These are phyloP conservation scores for Naegleria lovaniensis DNA, from an alignment of 208 protist genomes.

Conservation along the genomic window DNA sequence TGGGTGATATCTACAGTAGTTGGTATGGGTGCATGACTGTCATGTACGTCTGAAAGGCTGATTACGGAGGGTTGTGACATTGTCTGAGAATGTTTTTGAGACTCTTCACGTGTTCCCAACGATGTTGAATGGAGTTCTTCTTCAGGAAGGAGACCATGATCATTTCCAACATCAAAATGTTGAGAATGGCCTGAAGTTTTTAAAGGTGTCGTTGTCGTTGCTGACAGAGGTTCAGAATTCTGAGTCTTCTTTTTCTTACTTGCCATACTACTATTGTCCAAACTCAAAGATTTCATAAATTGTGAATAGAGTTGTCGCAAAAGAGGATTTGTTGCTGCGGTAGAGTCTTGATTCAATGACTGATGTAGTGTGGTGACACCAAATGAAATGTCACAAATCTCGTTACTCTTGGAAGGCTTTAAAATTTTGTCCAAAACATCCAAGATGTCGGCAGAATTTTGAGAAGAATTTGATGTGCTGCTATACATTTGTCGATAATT, in stretches of 20 bases:
- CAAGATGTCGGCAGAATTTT: not conserved
- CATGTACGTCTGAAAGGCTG: too few relatives aligned
- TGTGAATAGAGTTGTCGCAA: not conserved
- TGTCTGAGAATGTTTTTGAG: too few relatives aligned
- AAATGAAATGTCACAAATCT: not conserved
- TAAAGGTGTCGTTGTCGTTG: not conserved
- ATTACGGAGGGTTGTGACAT: too few relatives aligned
- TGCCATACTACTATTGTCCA: not conserved
- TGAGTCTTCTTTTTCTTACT: not conserved
- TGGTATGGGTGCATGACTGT: not conserved
- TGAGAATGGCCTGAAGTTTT: not conserved
- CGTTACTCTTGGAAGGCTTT: too few relatives aligned
- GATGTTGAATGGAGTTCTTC: not conserved
- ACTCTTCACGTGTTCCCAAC: too few relatives aligned
- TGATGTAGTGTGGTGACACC: too few relatives aligned
- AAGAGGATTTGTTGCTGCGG: not conserved
- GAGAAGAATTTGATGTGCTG: not conserved
- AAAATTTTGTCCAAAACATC: not conserved
- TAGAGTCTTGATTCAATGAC: not conserved
- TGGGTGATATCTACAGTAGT: not conserved
- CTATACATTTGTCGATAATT: not conserved
- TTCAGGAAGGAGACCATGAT: not conserved
- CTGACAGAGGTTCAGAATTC: not conserved
- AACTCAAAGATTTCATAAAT: not conserved
- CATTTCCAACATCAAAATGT: not conserved